These are phyloP conservation scores for Paraphaeosphaeria sporulosa DNA, from an alignment of 2,329 filamentous ascomycete species.

Conservation along the genomic window DNA sequence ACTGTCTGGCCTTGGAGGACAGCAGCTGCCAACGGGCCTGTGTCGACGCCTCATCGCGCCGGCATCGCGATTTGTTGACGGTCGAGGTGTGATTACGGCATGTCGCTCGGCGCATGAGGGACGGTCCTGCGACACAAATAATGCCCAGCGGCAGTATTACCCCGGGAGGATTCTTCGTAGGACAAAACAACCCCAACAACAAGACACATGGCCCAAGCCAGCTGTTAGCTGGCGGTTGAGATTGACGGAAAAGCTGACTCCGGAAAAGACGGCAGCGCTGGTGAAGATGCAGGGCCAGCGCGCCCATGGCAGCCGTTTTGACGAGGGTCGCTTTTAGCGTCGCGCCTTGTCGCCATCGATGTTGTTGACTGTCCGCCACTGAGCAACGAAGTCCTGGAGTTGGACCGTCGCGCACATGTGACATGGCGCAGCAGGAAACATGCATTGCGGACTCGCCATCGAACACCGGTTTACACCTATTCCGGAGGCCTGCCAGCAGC, in stretches of 20 bases:
- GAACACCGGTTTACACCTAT: neutral
- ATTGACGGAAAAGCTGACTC: no score
- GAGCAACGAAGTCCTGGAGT: neutral
- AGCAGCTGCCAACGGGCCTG: conserved; percentile 11
- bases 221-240: neutral
- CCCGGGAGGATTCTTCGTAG: no score
- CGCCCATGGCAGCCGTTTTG: conserved; percentile 6
- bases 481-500: neutral
- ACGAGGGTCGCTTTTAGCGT: conserved; percentile 4
- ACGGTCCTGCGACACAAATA: neutral
- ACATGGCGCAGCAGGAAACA: neutral
- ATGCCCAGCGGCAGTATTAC: neutral
- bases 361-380: neutral
- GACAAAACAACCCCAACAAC: neutral
- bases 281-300: conserved; percentile 12
- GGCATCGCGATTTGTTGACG: conserved; percentile 15
- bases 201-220: neutral
- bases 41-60: conserved; percentile 8
- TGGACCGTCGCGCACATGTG: neutral
- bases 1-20: conserved; percentile 11
- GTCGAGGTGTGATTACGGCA: conserved; percentile 3
- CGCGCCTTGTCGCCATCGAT: neutral
- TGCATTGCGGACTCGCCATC: neutral
- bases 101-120: conserved; percentile 6
- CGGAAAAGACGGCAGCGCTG: conserved; percentile 2